These are phyloP conservation scores for Trichophyton verrucosum DNA, from an alignment of 2,329 filamentous ascomycete species.

Conservation along the genomic window DNA sequence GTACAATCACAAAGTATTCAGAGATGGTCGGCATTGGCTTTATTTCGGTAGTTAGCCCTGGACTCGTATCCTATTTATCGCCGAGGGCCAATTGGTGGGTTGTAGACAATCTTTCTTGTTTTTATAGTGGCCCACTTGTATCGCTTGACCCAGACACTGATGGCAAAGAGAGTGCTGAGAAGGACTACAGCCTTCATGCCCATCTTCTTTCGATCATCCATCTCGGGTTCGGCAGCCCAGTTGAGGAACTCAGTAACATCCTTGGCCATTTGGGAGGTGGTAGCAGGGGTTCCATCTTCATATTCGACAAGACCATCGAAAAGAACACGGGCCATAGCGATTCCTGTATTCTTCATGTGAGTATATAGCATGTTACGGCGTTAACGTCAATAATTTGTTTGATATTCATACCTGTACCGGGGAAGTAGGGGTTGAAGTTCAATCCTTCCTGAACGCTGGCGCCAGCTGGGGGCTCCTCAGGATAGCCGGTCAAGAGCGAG, in stretches of 20 bases:
- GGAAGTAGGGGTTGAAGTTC: conserved; percentile 99
- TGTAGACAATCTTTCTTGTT: conserved; percentile 85
- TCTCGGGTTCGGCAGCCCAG: conserved; percentile 97
- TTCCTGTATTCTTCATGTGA: conserved; percentile 36
- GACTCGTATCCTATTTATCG: conserved; percentile 3
- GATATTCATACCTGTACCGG: conserved; percentile 59
- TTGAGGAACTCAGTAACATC: conserved; percentile 98
- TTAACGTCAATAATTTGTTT: not conserved
- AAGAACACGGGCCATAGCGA: conserved; percentile 96
- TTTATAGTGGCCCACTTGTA: conserved; percentile 99
- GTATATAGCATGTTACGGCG: not conserved
- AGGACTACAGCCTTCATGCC: conserved; percentile 89
- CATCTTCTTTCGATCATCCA: conserved; percentile 99
- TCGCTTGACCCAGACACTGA: conserved; percentile 96
- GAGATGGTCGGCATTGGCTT: not conserved
- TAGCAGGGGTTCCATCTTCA: conserved; percentile 87
- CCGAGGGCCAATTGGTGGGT: conserved; percentile 47
- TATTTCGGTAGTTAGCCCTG: not conserved
- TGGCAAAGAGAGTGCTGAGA: conserved; percentile 61
- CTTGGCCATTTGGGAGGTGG: conserved; percentile 99
- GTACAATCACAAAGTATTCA: conserved; percentile 3
- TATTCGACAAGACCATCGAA: conserved; percentile 98
- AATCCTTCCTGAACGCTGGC: conserved; percentile 73
- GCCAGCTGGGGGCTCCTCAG: conserved; percentile 87
- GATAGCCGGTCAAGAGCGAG: conserved; percentile 90